phyloP scores from a whole-genome alignment of 345 rosid species.

The Moricandia arvensis region DNA sequence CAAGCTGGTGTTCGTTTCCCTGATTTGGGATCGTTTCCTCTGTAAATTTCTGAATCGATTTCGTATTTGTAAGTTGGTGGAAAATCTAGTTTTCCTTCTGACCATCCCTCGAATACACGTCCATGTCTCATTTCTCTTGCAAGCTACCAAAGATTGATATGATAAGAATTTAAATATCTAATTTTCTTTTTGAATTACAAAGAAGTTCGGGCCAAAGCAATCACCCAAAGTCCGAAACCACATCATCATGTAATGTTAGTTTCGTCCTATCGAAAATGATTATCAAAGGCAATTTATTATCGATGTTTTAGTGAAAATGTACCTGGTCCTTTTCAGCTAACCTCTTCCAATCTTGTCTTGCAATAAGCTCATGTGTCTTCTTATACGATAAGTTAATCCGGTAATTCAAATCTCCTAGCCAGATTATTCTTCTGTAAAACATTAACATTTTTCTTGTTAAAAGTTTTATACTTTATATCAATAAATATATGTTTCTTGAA shows the following conservation, averaged over 20 bases:
- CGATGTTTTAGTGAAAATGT: constrained; percentile 4
- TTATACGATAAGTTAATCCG: constrained; percentile 75
- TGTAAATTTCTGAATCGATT: constrained; percentile 65
- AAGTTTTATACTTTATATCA: neutral
- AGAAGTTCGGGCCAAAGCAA: too few species aligned
- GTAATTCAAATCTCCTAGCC: constrained; percentile 93
- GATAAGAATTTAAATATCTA: neutral
- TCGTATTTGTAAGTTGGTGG: constrained; percentile 92
- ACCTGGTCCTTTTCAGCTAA: constrained; percentile 84
- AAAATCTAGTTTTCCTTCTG: constrained; percentile 67
- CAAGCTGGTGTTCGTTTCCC: constrained; percentile 89
- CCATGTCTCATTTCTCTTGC: constrained; percentile 66
- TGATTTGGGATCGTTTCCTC: constrained; percentile 58
- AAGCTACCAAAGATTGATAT: constrained; percentile 49
- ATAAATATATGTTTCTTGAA: neutral
- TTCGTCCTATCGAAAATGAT: too few species aligned
- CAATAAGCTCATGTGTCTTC: constrained; percentile 61
- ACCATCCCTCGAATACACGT: constrained; percentile 82
- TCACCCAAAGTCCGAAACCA: too few species aligned
- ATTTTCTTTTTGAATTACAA: too few species aligned
- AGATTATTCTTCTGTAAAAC: constrained; percentile 57
- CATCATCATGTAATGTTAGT: too few species aligned
- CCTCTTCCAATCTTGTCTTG: constrained; percentile 59
- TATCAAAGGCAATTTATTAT: too few species aligned
- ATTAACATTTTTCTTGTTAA: constrained; percentile 15